Base-by-base conservation (phyloP, 345 rosid genomes). In the Turnera subulata region DNA sequence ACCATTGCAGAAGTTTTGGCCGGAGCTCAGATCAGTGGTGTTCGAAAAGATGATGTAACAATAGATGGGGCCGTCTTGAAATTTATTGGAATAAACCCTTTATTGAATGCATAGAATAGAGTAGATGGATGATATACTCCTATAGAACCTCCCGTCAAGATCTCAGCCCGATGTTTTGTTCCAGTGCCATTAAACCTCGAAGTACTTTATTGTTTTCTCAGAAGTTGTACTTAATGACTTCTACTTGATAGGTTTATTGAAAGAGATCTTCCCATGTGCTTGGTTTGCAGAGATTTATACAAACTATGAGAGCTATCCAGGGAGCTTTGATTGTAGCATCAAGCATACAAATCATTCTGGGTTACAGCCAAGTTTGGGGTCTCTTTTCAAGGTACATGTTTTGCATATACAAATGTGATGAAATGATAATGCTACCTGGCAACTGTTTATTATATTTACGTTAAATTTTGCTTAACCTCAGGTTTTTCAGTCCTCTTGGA, bases 401-500 rank as follows among this genome's bases (percentile, higher is more conserved):
- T 33, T 1, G 39, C 38, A 11, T 38, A 24, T 23, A 11, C 33
- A 9, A 35, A 21, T 39, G 42, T 55, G 18, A 18, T 6, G 13
- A 11, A 32, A 17, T 50, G 50, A 25, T 18, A 40, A 29, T 25
- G 11, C 14, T 56, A 6, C 18, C 43, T n/a, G n/a, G n/a, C n/a
- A n/a, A n/a, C n/a, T 24, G 6, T 50, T 56, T 24, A 19, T 40
- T 22, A 10, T 19, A 15, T 50, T 56, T 17, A 26, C 58, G 45
- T 40, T 12, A 4, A 40, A 40, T 40, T 40, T 40, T 40, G 2
- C 45, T 40, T 47, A 0, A 22, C 53, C 72, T 21, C 89, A 93
- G 99, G 82, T 93, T 93, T 77, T 93, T 89, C 56, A 93, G 99
- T 63, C 99, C 99, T 7, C 80, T 93, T 59, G 90, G 92, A 64